Percentiles rank a stretch among this genome's conserved stretches.
phyloP scores from a whole-genome alignment of 495 filamentous ascomycete genomes.

The Eremomyces bilateralis region DNA sequence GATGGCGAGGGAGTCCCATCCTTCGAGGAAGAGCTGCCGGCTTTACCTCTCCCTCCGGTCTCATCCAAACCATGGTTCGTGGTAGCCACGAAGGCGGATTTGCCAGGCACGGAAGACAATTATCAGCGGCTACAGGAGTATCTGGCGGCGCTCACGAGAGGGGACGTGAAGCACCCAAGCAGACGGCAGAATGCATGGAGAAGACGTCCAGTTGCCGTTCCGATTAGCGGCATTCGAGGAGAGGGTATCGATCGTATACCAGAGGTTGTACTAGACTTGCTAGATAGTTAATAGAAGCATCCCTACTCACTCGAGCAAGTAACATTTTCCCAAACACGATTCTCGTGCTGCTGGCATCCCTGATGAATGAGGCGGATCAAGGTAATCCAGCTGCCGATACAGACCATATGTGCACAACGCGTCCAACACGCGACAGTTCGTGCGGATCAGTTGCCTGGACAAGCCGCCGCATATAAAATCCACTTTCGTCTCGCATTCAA shows the following conservation, averaged over 20 bases:
- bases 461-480: no score
- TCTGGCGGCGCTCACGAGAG: conserved; percentile 34
- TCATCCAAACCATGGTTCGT: conserved; percentile 91
- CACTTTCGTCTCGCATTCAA: no score
- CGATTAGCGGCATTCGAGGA: conserved; percentile 70
- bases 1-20: not conserved
- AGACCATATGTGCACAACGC: no score
- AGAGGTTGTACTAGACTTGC: conserved; percentile 49
- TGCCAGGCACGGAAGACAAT: conserved; percentile 56
- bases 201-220: conserved; percentile 42
- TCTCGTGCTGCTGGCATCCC: no score
- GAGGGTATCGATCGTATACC: conserved; percentile 65
- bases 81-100: conserved; percentile 83
- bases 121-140: conserved; percentile 48
- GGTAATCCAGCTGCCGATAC: no score
- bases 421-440: no score
- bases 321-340: no score
- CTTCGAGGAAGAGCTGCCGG: conserved; percentile 5
- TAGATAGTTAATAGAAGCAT: no score
- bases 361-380: no score
- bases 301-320: no score
- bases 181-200: conserved; percentile 45
- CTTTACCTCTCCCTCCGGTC: conserved; percentile 33
- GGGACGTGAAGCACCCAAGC: conserved; percentile 44
- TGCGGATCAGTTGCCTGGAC: no score